phyloP scores from a whole-genome alignment of 2,329 filamentous ascomycete species.

The Fusarium algeriense region DNA sequence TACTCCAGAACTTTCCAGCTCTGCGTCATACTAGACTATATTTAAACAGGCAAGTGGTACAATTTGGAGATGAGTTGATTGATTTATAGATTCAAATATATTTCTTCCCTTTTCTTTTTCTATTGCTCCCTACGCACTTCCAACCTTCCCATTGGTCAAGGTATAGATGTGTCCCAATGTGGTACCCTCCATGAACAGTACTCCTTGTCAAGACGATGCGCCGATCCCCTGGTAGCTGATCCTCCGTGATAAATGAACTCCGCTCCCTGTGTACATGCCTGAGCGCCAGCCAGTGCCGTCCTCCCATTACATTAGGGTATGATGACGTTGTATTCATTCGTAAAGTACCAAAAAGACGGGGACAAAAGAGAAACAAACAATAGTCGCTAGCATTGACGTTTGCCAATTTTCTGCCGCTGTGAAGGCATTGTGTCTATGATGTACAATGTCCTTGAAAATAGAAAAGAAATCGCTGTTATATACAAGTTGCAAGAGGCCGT shows the following conservation, averaged over 20 bases:
- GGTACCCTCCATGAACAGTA: not conserved
- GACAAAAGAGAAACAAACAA: constrained; percentile 27
- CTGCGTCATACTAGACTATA: not conserved
- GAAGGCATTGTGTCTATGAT: constrained; percentile 32
- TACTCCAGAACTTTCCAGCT: not conserved
- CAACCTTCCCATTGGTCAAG: not conserved
- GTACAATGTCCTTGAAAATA: constrained; percentile 35
- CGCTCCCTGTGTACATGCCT: constrained; percentile 29
- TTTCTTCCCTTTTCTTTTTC: not conserved
- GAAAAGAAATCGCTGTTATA: constrained; percentile 31
- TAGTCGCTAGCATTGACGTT: constrained; percentile 26
- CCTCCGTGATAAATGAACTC: constrained; percentile 12
- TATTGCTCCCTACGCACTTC: not conserved
- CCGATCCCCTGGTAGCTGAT: not conserved
- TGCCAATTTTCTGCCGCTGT: constrained; percentile 15
- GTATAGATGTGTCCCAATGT: not conserved
- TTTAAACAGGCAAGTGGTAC: not conserved
- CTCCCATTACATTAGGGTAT: constrained; percentile 50
- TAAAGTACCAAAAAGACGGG: constrained; percentile 24
- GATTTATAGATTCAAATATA: constrained; percentile 1
- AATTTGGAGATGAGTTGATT: not conserved
- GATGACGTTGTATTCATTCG: constrained; percentile 43
- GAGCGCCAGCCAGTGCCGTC: constrained; percentile 42
- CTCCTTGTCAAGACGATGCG: not conserved
- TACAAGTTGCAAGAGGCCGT: constrained; percentile 22